These are phyloP conservation scores for Colletotrichum abscissum DNA, from an alignment of 2,329 filamentous ascomycete genomes.

Conservation along the genomic window DNA sequence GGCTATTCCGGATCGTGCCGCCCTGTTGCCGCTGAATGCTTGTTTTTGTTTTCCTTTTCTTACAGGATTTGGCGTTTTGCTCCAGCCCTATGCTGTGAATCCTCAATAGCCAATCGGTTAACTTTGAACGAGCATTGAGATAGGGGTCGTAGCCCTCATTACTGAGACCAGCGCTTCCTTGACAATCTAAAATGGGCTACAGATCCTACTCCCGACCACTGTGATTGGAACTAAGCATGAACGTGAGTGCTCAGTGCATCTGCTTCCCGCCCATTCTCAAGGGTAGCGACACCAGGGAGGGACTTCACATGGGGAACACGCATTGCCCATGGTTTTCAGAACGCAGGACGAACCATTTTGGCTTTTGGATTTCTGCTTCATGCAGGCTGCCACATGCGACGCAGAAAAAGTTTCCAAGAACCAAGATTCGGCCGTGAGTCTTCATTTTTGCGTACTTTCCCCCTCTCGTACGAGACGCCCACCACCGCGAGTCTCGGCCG, in stretches of 20 bases:
- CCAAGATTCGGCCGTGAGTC: background rate
- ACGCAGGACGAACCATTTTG: background rate
- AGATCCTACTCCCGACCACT: background rate
- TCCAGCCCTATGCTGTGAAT: no score
- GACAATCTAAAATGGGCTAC: background rate
- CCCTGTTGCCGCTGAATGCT: background rate
- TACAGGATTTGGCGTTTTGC: background rate
- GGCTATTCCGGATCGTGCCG: background rate
- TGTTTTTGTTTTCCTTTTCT: background rate
- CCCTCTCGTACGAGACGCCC: background rate
- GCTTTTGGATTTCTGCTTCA: background rate
- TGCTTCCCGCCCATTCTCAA: background rate
- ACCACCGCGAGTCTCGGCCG: background rate
- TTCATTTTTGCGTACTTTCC: background rate
- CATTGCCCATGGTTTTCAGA: background rate
- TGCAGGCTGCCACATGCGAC: no score
- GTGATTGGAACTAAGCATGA: background rate
- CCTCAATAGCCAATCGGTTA: background rate
- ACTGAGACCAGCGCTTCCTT: background rate
- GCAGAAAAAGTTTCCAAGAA: background rate
- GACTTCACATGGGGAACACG: background rate
- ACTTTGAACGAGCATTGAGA: background rate
- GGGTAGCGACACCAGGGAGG: background rate
- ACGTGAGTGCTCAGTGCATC: background rate
- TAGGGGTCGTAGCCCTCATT: background rate